Evolutionary conservation across 495 filamentous ascomycete species (phyloP).

Genomic region (Aspergillus bertholletiae): DNA sequence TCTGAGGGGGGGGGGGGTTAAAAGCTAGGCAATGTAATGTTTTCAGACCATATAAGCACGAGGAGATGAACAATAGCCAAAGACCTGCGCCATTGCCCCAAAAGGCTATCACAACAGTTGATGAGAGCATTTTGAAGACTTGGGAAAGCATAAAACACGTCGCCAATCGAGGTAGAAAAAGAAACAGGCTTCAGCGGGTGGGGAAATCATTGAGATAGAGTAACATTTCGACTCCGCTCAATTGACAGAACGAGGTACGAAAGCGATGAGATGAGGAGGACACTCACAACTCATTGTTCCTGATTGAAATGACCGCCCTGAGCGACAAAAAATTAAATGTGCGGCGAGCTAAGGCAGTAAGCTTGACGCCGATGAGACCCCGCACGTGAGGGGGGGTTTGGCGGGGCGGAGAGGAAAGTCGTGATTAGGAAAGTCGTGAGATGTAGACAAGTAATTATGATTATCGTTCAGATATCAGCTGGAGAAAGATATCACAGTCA

Average conservation of each 20-base stretch:
- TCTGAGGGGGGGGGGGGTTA: not conserved
- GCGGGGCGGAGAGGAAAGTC: constrained; percentile 13
- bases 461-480: not conserved
- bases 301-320: constrained; percentile 1
- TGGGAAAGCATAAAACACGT: constrained; percentile 2
- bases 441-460: not conserved
- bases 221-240: not conserved
- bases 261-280: constrained; percentile 6
- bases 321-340: constrained; percentile 8
- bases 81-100: constrained; percentile 9
- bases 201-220: not conserved
- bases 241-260: not conserved
- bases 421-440: not conserved
- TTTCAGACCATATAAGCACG: constrained; percentile 16
- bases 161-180: constrained; percentile 5
- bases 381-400: constrained; percentile 17
- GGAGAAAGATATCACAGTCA: not conserved
- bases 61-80: constrained; percentile 6
- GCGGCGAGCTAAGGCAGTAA: constrained; percentile 19
- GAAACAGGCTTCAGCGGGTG: constrained; percentile 4
- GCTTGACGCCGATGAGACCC: constrained; percentile 19
- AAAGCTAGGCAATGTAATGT: not conserved
- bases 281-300: constrained; percentile 49
- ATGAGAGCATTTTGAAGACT: constrained; percentile 6
- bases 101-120: constrained; percentile 4